Evolutionary conservation across 2,329 filamentous ascomycete species (phyloP).

Genomic region (Cercospora sp.): DNA sequence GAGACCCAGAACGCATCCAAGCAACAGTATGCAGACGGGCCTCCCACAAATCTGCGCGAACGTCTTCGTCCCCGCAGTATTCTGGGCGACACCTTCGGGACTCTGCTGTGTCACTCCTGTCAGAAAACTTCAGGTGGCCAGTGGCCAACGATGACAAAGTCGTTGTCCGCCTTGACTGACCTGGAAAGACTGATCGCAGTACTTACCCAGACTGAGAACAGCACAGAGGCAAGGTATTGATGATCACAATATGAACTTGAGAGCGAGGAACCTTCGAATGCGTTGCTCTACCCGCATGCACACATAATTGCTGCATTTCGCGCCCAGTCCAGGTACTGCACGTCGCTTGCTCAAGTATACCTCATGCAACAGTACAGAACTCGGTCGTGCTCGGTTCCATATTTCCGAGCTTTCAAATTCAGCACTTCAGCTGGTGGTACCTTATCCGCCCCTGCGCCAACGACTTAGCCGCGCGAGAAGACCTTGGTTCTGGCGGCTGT

Average conservation of each 20-base stretch:
- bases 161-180: background rate
- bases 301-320: background rate
- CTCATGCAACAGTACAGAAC: background rate
- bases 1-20: background rate
- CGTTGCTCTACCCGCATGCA: background rate
- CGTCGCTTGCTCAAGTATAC: background rate
- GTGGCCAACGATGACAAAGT: background rate
- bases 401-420: background rate
- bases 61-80: background rate
- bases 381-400: background rate
- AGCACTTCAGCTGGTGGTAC: background rate
- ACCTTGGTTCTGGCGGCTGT: conserved; percentile 1
- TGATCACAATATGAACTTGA: background rate
- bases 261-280: background rate
- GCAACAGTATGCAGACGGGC: background rate
- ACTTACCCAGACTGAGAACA: background rate
- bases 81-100: background rate
- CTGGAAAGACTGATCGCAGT: background rate
- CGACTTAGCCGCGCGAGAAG: background rate
- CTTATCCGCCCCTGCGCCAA: background rate
- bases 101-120: background rate
- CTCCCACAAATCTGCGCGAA: background rate
- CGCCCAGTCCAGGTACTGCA: background rate
- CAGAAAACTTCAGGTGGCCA: background rate
- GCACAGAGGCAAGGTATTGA: background rate